Percentiles rank a stretch among this genome's conserved stretches.
Evolutionary conservation across 2,329 filamentous ascomycete genomes (phyloP).

Genomic region (Xenosphaeropsis pyriputrescens): DNA sequence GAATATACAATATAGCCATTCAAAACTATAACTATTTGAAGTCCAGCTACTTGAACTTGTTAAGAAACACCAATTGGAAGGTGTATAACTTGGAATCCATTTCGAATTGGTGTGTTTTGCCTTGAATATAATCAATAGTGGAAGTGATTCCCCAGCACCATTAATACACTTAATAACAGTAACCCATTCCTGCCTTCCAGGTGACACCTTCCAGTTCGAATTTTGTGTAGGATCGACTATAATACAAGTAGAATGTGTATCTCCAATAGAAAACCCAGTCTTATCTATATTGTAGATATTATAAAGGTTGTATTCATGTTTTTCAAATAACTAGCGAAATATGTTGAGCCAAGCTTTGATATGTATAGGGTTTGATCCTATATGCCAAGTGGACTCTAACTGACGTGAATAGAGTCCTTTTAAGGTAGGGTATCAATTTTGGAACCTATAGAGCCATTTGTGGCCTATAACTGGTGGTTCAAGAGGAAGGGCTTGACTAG

Average conservation of each 20-base stretch:
- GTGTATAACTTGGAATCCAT: too few species aligned
- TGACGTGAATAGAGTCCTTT: not conserved
- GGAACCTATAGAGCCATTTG: too few species aligned
- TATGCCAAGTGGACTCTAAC: not conserved
- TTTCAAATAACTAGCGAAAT: not conserved
- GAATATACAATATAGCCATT: not conserved
- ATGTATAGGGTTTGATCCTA: not conserved
- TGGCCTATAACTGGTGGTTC: too few species aligned
- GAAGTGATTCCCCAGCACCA: not conserved
- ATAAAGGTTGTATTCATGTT: not conserved
- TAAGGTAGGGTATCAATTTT: not conserved
- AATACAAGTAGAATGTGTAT: not conserved
- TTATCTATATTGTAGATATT: constrained; percentile 2
- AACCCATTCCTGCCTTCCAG: not conserved
- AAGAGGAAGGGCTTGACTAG: too few species aligned
- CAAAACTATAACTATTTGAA: not conserved
- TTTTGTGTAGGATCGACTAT: not conserved
- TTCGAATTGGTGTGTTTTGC: not conserved
- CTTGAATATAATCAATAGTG: not conserved
- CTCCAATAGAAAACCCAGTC: constrained; percentile 1
- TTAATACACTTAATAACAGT: not conserved
- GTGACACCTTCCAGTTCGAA: not conserved
- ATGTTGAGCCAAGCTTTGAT: not conserved
- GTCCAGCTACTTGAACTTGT: not conserved
- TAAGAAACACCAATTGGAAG: not conserved